phyloP scores from a whole-genome alignment of 768 basidiomycete genomes.

The Xerocomus brunneocitrinus region DNA sequence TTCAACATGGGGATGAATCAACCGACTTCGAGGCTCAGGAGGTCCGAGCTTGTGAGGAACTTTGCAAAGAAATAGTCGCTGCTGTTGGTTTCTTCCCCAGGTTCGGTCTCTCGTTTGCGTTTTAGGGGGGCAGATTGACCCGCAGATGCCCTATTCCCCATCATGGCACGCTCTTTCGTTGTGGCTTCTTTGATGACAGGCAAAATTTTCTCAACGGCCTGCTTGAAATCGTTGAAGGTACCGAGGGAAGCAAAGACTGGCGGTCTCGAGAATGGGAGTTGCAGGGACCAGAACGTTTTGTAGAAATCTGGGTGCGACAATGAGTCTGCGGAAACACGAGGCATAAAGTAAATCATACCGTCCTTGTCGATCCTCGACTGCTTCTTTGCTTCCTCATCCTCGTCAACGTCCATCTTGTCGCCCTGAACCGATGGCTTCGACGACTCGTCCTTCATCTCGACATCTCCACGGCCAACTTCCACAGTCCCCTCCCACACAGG shows the following conservation, averaged over 20 bases:
- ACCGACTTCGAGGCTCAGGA: conserved; percentile 81
- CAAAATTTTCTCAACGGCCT: conserved; percentile 66
- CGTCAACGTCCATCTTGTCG: conserved; percentile 65
- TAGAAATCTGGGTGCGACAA: conserved; percentile 59
- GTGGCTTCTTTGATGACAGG: conserved; percentile 83
- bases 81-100: conserved; percentile 45
- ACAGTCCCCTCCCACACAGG: conserved; percentile 70
- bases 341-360: conserved; percentile 36
- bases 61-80: conserved; percentile 91
- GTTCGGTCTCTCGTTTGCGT: conserved; percentile 60
- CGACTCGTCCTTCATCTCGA: conserved; percentile 28
- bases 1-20: conserved; percentile 3
- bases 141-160: conserved; percentile 59
- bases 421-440: conserved; percentile 31
- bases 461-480: conserved; percentile 33
- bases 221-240: conserved; percentile 61
- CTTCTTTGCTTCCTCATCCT: conserved; percentile 32
- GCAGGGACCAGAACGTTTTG: conserved; percentile 85
- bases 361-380: conserved; percentile 52
- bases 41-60: conserved; percentile 82
- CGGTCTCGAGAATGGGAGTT: conserved; percentile 80
- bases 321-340: background rate
- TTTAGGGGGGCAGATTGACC: conserved; percentile 43
- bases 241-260: conserved; percentile 55
- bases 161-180: conserved; percentile 82